A percentile compares a stretch with the other conserved stretches of the same genome.
Conservation (phyloP, 148 eudicot species). For the Persicaria maculosa region DNA sequence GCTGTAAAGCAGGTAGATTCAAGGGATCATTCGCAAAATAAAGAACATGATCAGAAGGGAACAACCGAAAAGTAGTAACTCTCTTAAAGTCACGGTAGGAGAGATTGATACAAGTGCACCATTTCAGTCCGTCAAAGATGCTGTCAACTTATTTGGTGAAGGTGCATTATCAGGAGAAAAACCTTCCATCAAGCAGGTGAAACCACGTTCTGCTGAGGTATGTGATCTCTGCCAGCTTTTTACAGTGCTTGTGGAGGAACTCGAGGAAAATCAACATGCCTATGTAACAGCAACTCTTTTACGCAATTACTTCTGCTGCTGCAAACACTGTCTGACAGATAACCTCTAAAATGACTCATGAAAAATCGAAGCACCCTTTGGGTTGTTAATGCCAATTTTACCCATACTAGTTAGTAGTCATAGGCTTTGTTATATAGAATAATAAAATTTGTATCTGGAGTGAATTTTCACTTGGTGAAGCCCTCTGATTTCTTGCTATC, state of each 20-base stretch:
- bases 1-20: not conserved
- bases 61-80: slow-evolving; percentile 36
- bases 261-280: no score
- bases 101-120: slow-evolving; percentile 98
- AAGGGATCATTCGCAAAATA: not conserved
- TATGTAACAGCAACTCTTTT: no score
- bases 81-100: slow-evolving; percentile 73
- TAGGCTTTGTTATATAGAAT: not conserved
- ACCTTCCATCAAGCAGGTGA: slow-evolving; percentile 54
- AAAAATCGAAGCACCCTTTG: not conserved
- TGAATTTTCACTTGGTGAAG: not conserved
- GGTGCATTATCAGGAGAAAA: slow-evolving; percentile 76
- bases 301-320: no score
- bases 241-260: not conserved
- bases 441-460: not conserved
- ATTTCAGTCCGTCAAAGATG: slow-evolving; percentile 98
- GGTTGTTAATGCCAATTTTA: not conserved
- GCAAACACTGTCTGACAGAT: no score
- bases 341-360: no score
- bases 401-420: not conserved
- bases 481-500: not conserved
- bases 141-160: slow-evolving; percentile 91
- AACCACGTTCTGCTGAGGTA: slow-evolving; percentile 79
- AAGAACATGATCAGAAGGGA: slow-evolving; percentile 29
- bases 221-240: not conserved